Base-by-base conservation (phyloP, 306 rosid genomes). In the Castanea mollissima region DNA sequence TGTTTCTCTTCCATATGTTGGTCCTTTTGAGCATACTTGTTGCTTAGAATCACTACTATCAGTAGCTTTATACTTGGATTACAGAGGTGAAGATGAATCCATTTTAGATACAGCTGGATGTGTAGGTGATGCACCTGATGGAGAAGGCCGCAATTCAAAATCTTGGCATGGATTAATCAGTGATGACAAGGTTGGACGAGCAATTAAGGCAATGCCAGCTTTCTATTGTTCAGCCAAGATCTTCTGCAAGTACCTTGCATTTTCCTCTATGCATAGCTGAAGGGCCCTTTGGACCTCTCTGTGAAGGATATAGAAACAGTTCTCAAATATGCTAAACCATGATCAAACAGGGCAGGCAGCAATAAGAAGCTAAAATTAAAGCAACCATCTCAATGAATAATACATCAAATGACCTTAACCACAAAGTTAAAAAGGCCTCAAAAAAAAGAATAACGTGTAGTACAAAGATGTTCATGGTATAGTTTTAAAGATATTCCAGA, bases 181-280 rank as follows among this genome's bases (percentile, higher is more conserved):
- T 14, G 81, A 55, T 16, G 83, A 78, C 62, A 81, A 46, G 34
- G 83, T 75, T 81, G 75, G 85, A 6, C 21, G 60, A 56, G 81
- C 75, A 29, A 75, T 57, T 8, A 81, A 74, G 35, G 85, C 81
- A 31, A 79, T 60, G 73, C 85, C 85, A 5, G 88, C 85, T 75
- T 85, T 85, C 70, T 64, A 85, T 41, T 85, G 88, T 58, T 63
- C 85, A 71, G 64, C 88, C 52, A 85, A 71, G 68, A 85, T 85
- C 83, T 81, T 81, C 31, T 78, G 83, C 85, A 85, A 81, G 88
- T 81, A 81, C 27, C 73, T 78, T 25, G 85, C 88, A 5, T 85
- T 83, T 60, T 81, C 83, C 71, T 81, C 88, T 54, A 85, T 85
- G 52, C 88, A 85, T n/a, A 85, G 52, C 70, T 85, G 85, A 70